Base-by-base conservation (phyloP, 2,329 filamentous ascomycete genomes). In the Aspergillus sp. region DNA sequence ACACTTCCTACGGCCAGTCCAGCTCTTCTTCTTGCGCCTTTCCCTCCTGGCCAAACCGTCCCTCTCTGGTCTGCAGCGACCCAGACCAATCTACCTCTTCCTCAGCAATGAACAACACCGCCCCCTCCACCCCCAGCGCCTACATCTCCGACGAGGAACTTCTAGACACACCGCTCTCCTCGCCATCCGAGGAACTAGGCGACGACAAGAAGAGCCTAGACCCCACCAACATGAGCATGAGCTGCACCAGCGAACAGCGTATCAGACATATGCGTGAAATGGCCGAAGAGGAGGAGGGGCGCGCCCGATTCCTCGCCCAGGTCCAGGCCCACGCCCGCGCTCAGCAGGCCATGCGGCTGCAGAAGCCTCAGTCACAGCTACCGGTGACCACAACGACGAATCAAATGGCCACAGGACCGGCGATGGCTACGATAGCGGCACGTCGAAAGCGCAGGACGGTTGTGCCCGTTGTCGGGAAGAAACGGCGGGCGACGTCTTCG, bases 61-160 rank as follows among this genome's bases (percentile, higher is more conserved):
- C 66, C 2, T 67, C 67, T 7, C 62, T 72, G 17, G 59, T 65
- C 41, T 64, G 50, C 51, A 56, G 55, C 46, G 60, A 65, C 41
- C 61, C 65, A 3, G 59, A 62, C 9, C 25, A 30, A 12, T 37
- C 33, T 17, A 37, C 33, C 33, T 37, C n/a, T 19, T 39, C 37
- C 25, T 30, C 25, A 30, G 25, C 25, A 12, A 30, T 30, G 17
- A 39, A 15, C 15, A 39, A 15, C 37, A 39, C 15, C 37, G 12
- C 5, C 37, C 51, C 59, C 12, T 61, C 60, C 1, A 63, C 54
- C 6, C 60, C 64, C 43, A 69, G 62, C 50, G 65, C 69, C 41
- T 71, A 68, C 45, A 65, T 72, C 23, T 71, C 69, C 10, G 69
- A 72, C 42, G 69, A 72, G 49, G 69, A 72, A 42, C 62, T 72